phyloP scores from a whole-genome alignment of 2,329 filamentous ascomycete genomes.

The Microsporum ferrugineum region DNA sequence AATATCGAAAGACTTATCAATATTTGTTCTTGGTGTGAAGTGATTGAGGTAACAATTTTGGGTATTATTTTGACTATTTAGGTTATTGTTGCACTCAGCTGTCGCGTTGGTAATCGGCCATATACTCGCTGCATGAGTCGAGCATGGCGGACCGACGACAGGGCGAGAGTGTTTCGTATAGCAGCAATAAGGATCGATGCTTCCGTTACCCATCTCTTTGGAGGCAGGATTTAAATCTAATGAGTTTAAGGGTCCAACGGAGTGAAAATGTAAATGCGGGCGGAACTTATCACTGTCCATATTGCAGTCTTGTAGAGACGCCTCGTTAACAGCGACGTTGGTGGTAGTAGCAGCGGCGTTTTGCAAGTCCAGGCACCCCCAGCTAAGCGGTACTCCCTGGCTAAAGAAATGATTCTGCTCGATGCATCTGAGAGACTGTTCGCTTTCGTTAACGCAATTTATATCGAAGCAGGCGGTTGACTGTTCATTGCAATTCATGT shows the following conservation, averaged over 20 bases:
- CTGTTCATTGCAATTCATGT: constrained; percentile 21
- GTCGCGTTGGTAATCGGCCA: constrained; percentile 5
- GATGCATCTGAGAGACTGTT: neutral
- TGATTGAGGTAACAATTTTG: neutral
- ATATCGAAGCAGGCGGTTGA: constrained; percentile 30
- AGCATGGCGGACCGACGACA: neutral
- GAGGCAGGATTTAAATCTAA: neutral
- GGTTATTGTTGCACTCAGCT: neutral
- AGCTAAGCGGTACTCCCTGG: constrained; percentile 7
- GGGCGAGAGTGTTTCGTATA: neutral
- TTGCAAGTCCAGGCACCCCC: constrained; percentile 7
- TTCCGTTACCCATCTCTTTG: neutral
- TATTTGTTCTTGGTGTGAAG: neutral
- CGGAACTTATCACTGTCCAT: neutral
- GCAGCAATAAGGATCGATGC: neutral
- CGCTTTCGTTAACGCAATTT: constrained; percentile 18
- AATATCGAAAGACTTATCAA: neutral
- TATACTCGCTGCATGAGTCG: constrained; percentile 3
- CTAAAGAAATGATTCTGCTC: constrained; percentile 2
- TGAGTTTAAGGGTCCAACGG: neutral
- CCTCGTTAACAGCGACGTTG: constrained; percentile 1
- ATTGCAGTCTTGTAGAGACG: neutral
- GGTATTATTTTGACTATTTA: neutral
- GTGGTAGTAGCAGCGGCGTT: neutral
- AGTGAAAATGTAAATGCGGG: neutral